Evolutionary conservation across 208 protist genomes (phyloP).

Genomic region (Acanthamoeba triangularis): DNA sequence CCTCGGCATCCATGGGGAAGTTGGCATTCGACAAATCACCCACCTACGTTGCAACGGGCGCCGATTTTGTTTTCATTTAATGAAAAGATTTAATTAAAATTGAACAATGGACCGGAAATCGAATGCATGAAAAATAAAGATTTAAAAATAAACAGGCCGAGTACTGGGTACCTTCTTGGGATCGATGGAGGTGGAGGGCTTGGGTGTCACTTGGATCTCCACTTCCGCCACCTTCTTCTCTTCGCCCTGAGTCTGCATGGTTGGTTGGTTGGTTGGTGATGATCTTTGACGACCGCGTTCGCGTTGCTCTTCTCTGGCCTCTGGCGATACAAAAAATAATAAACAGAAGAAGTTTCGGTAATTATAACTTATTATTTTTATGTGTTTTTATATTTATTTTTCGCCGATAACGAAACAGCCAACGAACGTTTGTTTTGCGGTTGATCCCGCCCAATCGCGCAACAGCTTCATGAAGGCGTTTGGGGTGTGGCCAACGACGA

Average conservation of each 20-base stretch:
- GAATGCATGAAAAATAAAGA: not conserved
- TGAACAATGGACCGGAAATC: not conserved
- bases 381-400: too few relatives aligned
- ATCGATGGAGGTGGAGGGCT: not conserved
- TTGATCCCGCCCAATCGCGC: too few relatives aligned
- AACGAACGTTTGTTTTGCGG: too few relatives aligned
- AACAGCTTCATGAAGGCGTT: too few relatives aligned
- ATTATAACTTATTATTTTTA: too few relatives aligned
- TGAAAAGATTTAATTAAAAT: not conserved
- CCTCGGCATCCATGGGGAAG: conserved; percentile 86
- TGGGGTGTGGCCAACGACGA: too few relatives aligned
- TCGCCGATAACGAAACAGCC: too few relatives aligned
- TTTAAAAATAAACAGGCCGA: not conserved
- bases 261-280: not conserved
- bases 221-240: conserved; percentile 40
- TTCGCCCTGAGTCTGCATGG: not conserved
- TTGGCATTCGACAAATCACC: conserved; percentile 81
- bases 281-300: too few relatives aligned
- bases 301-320: too few relatives aligned
- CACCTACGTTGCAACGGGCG: not conserved
- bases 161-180: not conserved
- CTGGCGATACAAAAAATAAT: too few relatives aligned
- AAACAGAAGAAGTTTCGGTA: too few relatives aligned
- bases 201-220: not conserved
- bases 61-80: not conserved